Evolutionary conservation across 139 green algal species (phyloP), one percentile per base, ranked within the genome.

Genomic region (Chlamydomonas applanata): DNA sequence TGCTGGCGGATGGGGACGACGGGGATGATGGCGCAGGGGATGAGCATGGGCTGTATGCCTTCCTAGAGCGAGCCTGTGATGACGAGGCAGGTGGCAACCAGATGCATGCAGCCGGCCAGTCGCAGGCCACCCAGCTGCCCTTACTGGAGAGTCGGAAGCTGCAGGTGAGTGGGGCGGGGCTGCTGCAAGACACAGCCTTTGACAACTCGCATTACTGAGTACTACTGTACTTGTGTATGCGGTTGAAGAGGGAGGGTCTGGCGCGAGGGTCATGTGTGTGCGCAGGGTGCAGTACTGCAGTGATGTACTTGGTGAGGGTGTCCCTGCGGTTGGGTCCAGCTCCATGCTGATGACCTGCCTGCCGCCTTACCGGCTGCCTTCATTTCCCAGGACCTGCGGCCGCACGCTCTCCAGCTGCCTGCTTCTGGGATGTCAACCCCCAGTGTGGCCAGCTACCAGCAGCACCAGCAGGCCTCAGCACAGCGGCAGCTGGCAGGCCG

Each of bases 41-140:
- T 22, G 59, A 66, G 24, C 68, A 75, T 14, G 54, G 30, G n/a
- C 56, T 76, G 25, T 45, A 76, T n/a, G 75, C 63, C 60, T 76
- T 73, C 60, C 59, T 81, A 20, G 76, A 82, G 40, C 69, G 69
- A 13, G 76, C 69, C 1, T 69, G 60, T 4, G 68, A 81, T 33
- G 40, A 32, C 0, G 68, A 66, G 69, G 66, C 56, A 53, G n/a
- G 52, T 5, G 54, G 44, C 9, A 69, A 33, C 19, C 34, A 53
- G 29, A 52, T 59, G 27, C 60, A 57, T 19, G 35, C 49, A 62
- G 54, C 11, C 9, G 13, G 20, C 22, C 54, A 32, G 22, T 14
- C 4, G 7, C 22, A 32, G 22, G 54, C 24, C 4, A 14, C n/a
- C 30, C 35, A 30, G 46, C 46, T 49, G 4, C 68, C 46, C 14